Evolutionary conservation across 495 filamentous ascomycete species (phyloP).

Genomic region (Trichoderma orchidacearum): DNA sequence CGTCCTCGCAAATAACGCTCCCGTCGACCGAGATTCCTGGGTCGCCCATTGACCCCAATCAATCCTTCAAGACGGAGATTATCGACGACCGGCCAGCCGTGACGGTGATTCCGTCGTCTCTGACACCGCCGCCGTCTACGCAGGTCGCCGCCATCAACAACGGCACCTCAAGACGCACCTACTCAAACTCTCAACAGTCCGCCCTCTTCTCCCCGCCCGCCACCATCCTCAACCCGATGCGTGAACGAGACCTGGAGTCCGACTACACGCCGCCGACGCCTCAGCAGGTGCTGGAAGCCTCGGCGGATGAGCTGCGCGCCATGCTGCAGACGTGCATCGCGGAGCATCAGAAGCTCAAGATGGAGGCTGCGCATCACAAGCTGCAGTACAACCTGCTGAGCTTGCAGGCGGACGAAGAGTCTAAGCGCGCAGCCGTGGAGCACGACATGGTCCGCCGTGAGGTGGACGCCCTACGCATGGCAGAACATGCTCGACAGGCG

Average conservation of each 20-base stretch:
- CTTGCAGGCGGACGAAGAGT: constrained; percentile 74
- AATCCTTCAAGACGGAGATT: constrained; percentile 23
- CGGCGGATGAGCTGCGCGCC: constrained; percentile 41
- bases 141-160: constrained; percentile 37
- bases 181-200: constrained; percentile 28
- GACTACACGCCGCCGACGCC: constrained; percentile 44
- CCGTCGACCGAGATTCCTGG: constrained; percentile 27
- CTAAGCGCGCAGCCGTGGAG: constrained; percentile 82
- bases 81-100: constrained; percentile 23
- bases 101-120: constrained; percentile 29
- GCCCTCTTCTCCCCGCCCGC: constrained; percentile 42
- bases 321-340: constrained; percentile 38
- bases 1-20: constrained; percentile 27
- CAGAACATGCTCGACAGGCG: constrained; percentile 35
- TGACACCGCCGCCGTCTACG: constrained; percentile 67
- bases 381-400: constrained; percentile 78
- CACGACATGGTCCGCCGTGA: constrained; percentile 86
- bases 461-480: constrained; percentile 69
- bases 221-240: constrained; percentile 32
- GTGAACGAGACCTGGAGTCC: constrained; percentile 34
- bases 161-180: constrained; percentile 13
- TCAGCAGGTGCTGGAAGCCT: constrained; percentile 50
- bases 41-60: constrained; percentile 20
- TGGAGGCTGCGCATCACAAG: constrained; percentile 82
- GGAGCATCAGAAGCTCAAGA: constrained; percentile 51